Evolutionary conservation across 2,329 filamentous ascomycete genomes (phyloP).

Genomic region (Epichloe sylvatica): DNA sequence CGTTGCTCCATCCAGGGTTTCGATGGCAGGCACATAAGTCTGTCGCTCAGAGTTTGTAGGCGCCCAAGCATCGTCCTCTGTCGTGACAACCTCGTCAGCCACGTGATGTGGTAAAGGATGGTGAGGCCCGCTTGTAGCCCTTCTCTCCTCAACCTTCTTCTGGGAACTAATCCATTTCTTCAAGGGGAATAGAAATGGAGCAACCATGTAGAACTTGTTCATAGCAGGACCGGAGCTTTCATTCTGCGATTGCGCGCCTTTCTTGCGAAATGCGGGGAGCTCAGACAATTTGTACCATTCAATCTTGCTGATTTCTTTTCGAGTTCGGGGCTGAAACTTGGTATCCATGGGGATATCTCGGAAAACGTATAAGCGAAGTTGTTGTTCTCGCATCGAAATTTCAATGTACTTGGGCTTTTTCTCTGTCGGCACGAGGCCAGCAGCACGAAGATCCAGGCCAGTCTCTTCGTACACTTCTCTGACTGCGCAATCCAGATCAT

Average conservation of each 20-base stretch:
- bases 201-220: slow-evolving; percentile 97
- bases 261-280: slow-evolving; percentile 68
- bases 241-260: slow-evolving; percentile 42
- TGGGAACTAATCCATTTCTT: slow-evolving; percentile 87
- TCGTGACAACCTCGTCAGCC: slow-evolving; percentile 42
- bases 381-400: slow-evolving; percentile 80
- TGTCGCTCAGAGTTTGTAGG: slow-evolving; percentile 23
- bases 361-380: slow-evolving; percentile 86
- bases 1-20: slow-evolving; percentile 37
- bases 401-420: slow-evolving; percentile 71
- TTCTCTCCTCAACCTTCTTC: slow-evolving; percentile 53
- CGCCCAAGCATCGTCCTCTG: slow-evolving; percentile 46
- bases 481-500: slow-evolving; percentile 83
- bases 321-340: slow-evolving; percentile 73
- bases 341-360: slow-evolving; percentile 77
- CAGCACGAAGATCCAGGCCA: slow-evolving; percentile 64
- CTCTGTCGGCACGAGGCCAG: slow-evolving; percentile 61
- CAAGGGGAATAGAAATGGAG: slow-evolving; percentile 72
- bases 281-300: slow-evolving; percentile 87
- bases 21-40: slow-evolving; percentile 25
- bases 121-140: slow-evolving; percentile 26
- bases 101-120: slow-evolving; percentile 26
- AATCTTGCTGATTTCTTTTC: slow-evolving; percentile 96
- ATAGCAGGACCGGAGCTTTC: slow-evolving; percentile 46
- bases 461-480: slow-evolving; percentile 96